A percentile compares a stretch with the other conserved stretches of the same genome.
These are phyloP conservation scores for Epipyxis sp. DNA, from an alignment of 108 stramenopile species.

Conservation along the genomic window DNA sequence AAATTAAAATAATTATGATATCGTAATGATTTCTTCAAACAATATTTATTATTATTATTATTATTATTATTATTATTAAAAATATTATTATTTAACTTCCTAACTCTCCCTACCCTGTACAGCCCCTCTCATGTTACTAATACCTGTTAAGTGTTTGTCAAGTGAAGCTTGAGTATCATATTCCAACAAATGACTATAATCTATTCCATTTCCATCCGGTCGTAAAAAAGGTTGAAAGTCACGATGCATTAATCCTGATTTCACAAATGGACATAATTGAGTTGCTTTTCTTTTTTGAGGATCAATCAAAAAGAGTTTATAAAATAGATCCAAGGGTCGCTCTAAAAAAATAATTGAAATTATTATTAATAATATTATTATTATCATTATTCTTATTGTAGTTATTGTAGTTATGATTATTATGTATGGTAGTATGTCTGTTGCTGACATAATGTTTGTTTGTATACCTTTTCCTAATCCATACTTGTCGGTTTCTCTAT, in stretches of 20 bases:
- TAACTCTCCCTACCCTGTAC: no score
- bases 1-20: no score
- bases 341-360: neutral
- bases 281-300: neutral
- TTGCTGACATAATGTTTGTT: neutral
- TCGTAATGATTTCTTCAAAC: no score
- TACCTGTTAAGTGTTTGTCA: neutral
- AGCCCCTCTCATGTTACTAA: neutral
- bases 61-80: no score
- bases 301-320: slow-evolving; percentile 31
- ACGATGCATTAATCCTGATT: slow-evolving; percentile 23
- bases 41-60: no score
- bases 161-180: neutral
- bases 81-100: no score
- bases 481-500: neutral
- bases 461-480: neutral
- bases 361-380: neutral
- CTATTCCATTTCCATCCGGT: slow-evolving; percentile 15
- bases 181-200: neutral
- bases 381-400: neutral
- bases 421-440: neutral
- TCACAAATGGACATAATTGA: slow-evolving; percentile 29
- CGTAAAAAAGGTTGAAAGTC: slow-evolving; percentile 32
- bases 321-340: slow-evolving; percentile 18
- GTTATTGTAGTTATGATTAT: neutral